A percentile compares a stretch with the other conserved stretches of the same genome.
phyloP scores from a whole-genome alignment of 192 early-diverging fungal genomes.

The Jimgerdemannia flammicorona region DNA sequence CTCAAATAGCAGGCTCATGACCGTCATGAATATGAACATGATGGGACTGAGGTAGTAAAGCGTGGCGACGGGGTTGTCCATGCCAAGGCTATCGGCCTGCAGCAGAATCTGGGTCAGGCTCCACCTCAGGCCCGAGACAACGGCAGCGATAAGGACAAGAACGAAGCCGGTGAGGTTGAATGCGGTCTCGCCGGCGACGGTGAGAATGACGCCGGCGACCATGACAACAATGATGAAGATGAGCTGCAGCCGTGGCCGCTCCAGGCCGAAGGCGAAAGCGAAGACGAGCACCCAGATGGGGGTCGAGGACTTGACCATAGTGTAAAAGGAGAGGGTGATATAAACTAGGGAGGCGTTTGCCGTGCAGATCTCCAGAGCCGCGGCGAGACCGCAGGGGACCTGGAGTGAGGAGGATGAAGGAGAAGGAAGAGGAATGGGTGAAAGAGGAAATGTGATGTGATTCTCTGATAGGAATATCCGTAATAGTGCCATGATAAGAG shows the following conservation, averaged over 20 bases:
- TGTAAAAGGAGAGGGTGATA: conserved; percentile 87
- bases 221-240: conserved; percentile 70
- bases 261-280: conserved; percentile 77
- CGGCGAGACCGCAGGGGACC: conserved; percentile 57
- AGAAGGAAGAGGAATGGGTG: not conserved
- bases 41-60: conserved; percentile 71
- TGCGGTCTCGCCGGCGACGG: conserved; percentile 66
- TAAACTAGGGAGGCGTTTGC: conserved; percentile 74
- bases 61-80: conserved; percentile 80
- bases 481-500: too few relatives aligned
- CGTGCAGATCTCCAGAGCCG: conserved; percentile 80
- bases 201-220: conserved; percentile 70
- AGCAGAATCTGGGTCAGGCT: conserved; percentile 76
- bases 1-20: conserved; percentile 50
- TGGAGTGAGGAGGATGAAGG: not conserved
- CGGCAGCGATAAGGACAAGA: conserved; percentile 59
- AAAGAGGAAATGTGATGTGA: conserved; percentile 5
- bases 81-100: conserved; percentile 57
- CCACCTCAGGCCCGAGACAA: conserved; percentile 82
- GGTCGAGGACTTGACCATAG: conserved; percentile 68
- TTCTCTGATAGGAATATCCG: too few relatives aligned
- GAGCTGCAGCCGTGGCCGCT: conserved; percentile 56
- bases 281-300: conserved; percentile 73
- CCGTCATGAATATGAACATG: conserved; percentile 63
- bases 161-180: conserved; percentile 53